Base-by-base conservation (phyloP, 2,329 filamentous ascomycete genomes). In the Aspergillus sp. region DNA sequence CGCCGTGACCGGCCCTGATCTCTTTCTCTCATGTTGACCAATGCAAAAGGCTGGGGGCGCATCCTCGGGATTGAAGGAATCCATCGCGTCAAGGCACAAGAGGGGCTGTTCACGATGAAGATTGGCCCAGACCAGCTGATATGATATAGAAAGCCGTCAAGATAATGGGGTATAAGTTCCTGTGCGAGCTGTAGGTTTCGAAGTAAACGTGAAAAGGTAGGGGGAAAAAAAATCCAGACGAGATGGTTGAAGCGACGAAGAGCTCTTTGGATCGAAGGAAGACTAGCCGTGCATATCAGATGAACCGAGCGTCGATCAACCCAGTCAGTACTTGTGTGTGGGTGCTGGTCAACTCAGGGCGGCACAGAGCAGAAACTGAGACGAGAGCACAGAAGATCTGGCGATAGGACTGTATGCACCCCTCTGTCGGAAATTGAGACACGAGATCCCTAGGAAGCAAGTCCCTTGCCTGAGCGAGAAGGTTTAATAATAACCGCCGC, bases 11-110 rank as follows among this genome's bases (percentile, higher is more conserved):
- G 77, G 71, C 41, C 75, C 56, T 14, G 71, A 63, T 16, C 82
- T 76, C 52, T 78, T 78, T 33, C 75, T 77, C 64, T 86, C 82
- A 73, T 86, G 82, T 52, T 85, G 82, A 53, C 82, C 83, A 57
- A 86, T 74, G 60, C 80, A 84, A 62, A 85, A 84, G 16, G 76
- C 70, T 19, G 80, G 75, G 33, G 60, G 60, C 49, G 66, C 61
- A 42, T 71, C 69, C 8, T 75, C 71, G 35, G 63, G 56, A 35
- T 61, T 61, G 50, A 52, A 64, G 43, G 58, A 60, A 8, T 69
- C 69, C 70, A 72, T 73, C 16, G 17, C 22, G 48, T 58, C 62
- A 55, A 41, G 16, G 30, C 47, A 54, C 44, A 46, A 40, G 30
- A 45, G 32, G 20, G 41, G 26, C 9, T 9, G 26, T n/a, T 38